A percentile compares a stretch with the other conserved stretches of the same genome.
These are phyloP conservation scores for Aethionema arabicum DNA, from an alignment of 345 rosid genomes.

Conservation along the genomic window DNA sequence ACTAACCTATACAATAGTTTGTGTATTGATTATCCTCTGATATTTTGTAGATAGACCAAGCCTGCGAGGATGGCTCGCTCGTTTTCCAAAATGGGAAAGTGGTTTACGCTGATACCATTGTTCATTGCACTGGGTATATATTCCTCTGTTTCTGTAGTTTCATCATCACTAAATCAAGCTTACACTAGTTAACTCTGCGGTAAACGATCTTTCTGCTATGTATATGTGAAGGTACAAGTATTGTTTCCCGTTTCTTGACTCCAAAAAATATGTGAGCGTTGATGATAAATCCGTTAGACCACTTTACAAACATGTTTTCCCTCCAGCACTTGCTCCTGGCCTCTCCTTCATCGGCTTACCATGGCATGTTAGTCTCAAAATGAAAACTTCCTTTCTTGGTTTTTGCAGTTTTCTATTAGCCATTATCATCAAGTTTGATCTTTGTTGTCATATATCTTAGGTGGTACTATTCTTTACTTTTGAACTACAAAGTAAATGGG, in stretches of 20 bases:
- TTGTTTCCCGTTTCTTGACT: conserved; percentile 68
- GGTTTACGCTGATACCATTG: conserved; percentile 50
- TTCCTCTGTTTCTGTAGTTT: background rate
- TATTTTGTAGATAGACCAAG: conserved; percentile 54
- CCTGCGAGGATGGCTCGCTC: conserved; percentile 50
- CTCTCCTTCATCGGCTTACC: conserved; percentile 79
- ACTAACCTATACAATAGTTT: too few species aligned
- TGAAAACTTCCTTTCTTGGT: too few species aligned
- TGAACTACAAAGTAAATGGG: conserved; percentile 22
- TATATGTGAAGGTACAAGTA: conserved; percentile 63
- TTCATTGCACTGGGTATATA: conserved; percentile 77
- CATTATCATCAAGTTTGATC: background rate
- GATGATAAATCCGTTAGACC: conserved; percentile 75
- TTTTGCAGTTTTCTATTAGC: too few species aligned
- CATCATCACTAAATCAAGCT: too few species aligned
- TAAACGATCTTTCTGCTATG: background rate
- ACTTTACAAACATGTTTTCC: conserved; percentile 65
- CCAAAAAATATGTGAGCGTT: conserved; percentile 53
- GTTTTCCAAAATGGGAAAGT: conserved; percentile 48
- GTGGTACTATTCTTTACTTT: too few species aligned
- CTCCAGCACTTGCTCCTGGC: conserved; percentile 56
- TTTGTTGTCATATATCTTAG: too few species aligned
- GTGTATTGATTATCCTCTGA: background rate
- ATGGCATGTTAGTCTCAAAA: conserved; percentile 48
- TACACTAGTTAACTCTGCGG: background rate